Conservation (phyloP, 2,329 filamentous ascomycete species). For the Mariannaea elegans region DNA sequence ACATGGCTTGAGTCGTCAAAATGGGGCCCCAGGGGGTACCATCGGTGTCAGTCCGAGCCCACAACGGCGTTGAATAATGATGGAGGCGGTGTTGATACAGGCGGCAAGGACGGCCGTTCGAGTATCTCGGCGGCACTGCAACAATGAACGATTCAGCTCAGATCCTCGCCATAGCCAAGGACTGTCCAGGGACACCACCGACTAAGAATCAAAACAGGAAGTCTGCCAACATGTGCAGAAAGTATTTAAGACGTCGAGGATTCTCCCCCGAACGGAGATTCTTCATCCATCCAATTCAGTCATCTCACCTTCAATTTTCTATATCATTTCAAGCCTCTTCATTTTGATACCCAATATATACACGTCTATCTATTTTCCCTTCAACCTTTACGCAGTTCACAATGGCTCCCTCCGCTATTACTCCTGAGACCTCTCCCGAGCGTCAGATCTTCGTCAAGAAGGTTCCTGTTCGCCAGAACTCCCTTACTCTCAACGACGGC, state of each 20-base stretch:
- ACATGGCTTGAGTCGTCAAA: slow-evolving; percentile 16
- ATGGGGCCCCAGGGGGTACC: slow-evolving; percentile 4
- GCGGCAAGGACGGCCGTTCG: slow-evolving; percentile 23
- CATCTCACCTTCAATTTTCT: slow-evolving; percentile 16
- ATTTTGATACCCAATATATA: slow-evolving; percentile 14
- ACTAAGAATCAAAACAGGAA: slow-evolving; percentile 3
- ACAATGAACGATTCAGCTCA: slow-evolving; percentile 18
- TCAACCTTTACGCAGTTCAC: slow-evolving; percentile 24
- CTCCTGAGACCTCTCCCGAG: slow-evolving; percentile 46
- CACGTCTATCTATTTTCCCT: not conserved
- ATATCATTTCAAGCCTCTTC: not conserved
- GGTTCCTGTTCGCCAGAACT: slow-evolving; percentile 30
- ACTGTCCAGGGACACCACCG: slow-evolving; percentile 7
- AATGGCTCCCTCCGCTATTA: slow-evolving; percentile 50
- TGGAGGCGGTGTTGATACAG: slow-evolving; percentile 34
- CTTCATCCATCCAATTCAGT: not conserved
- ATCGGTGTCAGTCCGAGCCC: slow-evolving; percentile 23
- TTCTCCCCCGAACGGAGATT: slow-evolving; percentile 15
- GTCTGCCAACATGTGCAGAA: slow-evolving; percentile 5
- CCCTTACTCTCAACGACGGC: slow-evolving; percentile 76
- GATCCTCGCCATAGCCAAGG: slow-evolving; percentile 6
- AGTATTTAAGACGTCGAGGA: slow-evolving; percentile 30
- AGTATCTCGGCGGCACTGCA: slow-evolving; percentile 11
- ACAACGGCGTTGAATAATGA: slow-evolving; percentile 30
- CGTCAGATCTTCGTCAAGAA: slow-evolving; percentile 44